Evolutionary conservation across 768 basidiomycete species (phyloP).

Genomic region (Mycena floridula): DNA sequence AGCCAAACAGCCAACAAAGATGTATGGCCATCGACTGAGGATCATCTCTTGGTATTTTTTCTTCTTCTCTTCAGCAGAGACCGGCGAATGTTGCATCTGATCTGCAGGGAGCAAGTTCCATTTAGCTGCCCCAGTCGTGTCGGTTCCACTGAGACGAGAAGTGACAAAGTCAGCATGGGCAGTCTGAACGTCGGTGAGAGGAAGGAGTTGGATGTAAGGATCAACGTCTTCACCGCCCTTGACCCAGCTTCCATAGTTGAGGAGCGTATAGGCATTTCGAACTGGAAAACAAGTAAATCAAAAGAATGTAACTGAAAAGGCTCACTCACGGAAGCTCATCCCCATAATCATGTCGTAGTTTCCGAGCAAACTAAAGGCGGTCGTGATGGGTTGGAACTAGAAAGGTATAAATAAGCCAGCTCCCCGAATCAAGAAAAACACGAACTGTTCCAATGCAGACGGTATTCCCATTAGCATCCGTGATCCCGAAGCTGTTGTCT

Average conservation of each 20-base stretch:
- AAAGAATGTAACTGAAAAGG: neutral
- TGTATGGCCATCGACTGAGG: slow-evolving; percentile 71
- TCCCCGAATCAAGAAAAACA: slow-evolving; percentile 9
- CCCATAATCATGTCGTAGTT: slow-evolving; percentile 81
- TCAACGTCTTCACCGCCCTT: slow-evolving; percentile 38
- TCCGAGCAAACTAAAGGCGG: slow-evolving; percentile 70
- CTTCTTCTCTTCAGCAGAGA: slow-evolving; percentile 61
- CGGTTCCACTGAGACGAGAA: slow-evolving; percentile 51
- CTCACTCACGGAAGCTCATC: slow-evolving; percentile 65
- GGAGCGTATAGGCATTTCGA: slow-evolving; percentile 66
- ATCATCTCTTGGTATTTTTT: slow-evolving; percentile 55
- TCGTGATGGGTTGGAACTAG: slow-evolving; percentile 80
- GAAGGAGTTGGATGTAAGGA: slow-evolving; percentile 68
- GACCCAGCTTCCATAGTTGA: slow-evolving; percentile 70
- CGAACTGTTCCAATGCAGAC: slow-evolving; percentile 67
- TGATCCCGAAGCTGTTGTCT: slow-evolving; percentile 49
- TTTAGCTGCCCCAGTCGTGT: slow-evolving; percentile 46
- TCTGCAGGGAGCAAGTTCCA: slow-evolving; percentile 56
- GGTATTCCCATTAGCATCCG: slow-evolving; percentile 41
- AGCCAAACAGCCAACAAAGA: slow-evolving; percentile 53
- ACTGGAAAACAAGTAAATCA: slow-evolving; percentile 34
- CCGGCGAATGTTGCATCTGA: slow-evolving; percentile 57
- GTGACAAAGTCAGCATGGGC: slow-evolving; percentile 66
- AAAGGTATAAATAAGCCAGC: neutral
- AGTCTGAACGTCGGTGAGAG: slow-evolving; percentile 43